Base-by-base conservation (phyloP, 2,329 filamentous ascomycete species). In the Fusarium oligoseptatum region DNA sequence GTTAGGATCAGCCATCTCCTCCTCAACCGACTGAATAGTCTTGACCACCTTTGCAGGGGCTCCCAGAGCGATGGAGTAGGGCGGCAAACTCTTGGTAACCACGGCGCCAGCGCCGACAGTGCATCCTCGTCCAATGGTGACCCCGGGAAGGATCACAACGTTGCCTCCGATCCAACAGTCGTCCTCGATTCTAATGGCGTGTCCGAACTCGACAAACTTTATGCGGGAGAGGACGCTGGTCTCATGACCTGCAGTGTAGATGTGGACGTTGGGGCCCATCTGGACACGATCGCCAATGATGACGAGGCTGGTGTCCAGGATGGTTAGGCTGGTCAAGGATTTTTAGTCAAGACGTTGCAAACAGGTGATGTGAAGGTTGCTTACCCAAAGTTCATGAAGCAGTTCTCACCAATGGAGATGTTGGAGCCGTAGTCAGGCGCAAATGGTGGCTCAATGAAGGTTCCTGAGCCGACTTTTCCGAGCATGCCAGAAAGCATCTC, bases 271-370 rank as follows among this genome's bases (percentile, higher is more conserved):
- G 0, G 94, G 92, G 0, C 92, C 94, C 64, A 95, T 87, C 73
- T 94, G 83, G 2, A 93, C 93, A 32, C 93, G 88, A 29, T 92
- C 87, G 0, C 94, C 94, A 56, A 95, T 92, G 5, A 81, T 85
- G 45, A 95, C 91, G 3, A 90, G 84, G 73, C 90, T 93, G n/a
- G 91, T 94, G 80, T 96, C 94, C 15, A 95, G 84, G 69, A 95
- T 92, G 3, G 90, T 90, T 65, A 88, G 79, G 68, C 85, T 87
- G 17, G n/a, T 0, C 5, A 6, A 3, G 0, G 0, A 1, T 1
- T 3, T 64, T 34, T 17, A 69, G 60, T 7, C n/a, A 6, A 48
- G 11, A 0, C 1, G 6, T 2, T 6, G 17, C 3, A 4, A 5
- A 6, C 9, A 2, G 17, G 6, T 22, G 34, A 1, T 11, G 20